Percentiles rank a stretch among this genome's conserved stretches.
Evolutionary conservation across 441 rosid species (phyloP).

Genomic region (Euphorbia schlechtendalii): DNA sequence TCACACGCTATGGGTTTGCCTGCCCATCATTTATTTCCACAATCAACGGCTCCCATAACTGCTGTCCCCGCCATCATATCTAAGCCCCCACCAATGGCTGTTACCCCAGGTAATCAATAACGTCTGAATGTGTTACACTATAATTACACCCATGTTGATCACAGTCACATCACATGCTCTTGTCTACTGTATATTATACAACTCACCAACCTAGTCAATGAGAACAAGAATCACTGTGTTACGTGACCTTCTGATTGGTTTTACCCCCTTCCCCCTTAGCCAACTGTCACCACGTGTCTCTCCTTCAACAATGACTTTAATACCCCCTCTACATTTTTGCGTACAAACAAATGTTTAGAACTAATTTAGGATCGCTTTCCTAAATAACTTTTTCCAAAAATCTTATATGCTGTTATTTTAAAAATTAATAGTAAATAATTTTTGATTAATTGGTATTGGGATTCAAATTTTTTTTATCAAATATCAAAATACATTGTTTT

Average conservation of each 20-base stretch:
- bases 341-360: too few relatives aligned
- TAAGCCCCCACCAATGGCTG: constrained; percentile 36
- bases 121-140: not conserved
- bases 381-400: too few relatives aligned
- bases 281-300: constrained; percentile 29
- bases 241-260: constrained; percentile 28
- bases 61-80: constrained; percentile 41
- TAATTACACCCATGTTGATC: not conserved
- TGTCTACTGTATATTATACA: too few relatives aligned
- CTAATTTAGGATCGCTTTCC: too few relatives aligned
- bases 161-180: too few relatives aligned
- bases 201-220: constrained; percentile 13
- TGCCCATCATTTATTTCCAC: constrained; percentile 42
- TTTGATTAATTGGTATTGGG: too few relatives aligned
- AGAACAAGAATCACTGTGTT: constrained; percentile 32
- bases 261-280: constrained; percentile 19
- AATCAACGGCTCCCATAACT: constrained; percentile 31
- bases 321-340: not conserved
- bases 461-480: too few relatives aligned
- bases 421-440: too few relatives aligned
- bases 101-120: constrained; percentile 31
- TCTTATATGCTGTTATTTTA: too few relatives aligned
- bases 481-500: too few relatives aligned
- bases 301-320: not conserved
- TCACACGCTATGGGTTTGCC: constrained; percentile 69